These are phyloP conservation scores for Arctostaphylos glauca DNA, from an alignment of 148 eudicot species.

Conservation along the genomic window DNA sequence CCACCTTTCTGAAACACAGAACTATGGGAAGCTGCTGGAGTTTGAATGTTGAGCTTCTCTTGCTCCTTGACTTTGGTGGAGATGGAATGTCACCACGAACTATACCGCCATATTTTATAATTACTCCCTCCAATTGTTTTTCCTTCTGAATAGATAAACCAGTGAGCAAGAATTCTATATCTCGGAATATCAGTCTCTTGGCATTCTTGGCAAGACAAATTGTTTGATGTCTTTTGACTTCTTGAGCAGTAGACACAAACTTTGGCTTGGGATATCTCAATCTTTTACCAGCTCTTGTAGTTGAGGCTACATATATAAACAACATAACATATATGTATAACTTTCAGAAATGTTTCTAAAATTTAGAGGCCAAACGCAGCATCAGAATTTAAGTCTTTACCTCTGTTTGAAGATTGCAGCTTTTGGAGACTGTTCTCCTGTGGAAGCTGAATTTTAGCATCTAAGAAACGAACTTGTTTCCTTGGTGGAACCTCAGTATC, in stretches of 20 bases:
- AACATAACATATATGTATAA: not conserved
- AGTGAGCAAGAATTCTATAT: constrained; percentile 70
- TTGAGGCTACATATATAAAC: constrained; percentile 29
- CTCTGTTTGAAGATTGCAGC: constrained; percentile 19
- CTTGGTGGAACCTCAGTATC: constrained; percentile 30
- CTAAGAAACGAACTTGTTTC: constrained; percentile 69
- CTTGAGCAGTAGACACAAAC: constrained; percentile 39
- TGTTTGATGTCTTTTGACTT: constrained; percentile 43
- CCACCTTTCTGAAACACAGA: constrained; percentile 65
- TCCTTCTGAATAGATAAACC: constrained; percentile 70
- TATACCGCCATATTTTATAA: constrained; percentile 72
- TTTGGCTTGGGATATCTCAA: constrained; percentile 25
- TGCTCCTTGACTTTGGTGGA: constrained; percentile 41
- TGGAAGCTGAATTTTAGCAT: constrained; percentile 25
- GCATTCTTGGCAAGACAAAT: constrained; percentile 29
- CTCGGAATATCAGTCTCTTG: constrained; percentile 54
- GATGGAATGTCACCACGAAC: constrained; percentile 74
- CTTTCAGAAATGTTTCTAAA: constrained; percentile 1
- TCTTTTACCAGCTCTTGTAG: constrained; percentile 33
- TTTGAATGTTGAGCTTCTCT: constrained; percentile 40
- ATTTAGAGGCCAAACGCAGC: constrained; percentile 4
- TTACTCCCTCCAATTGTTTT: constrained; percentile 55
- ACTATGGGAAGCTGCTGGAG: constrained; percentile 63
- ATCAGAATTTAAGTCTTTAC: constrained; percentile 23
- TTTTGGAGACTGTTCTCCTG: constrained; percentile 26